Evolutionary conservation across 1,139 yeast genomes (phyloP).

Genomic region (Geotrichum australiense): DNA sequence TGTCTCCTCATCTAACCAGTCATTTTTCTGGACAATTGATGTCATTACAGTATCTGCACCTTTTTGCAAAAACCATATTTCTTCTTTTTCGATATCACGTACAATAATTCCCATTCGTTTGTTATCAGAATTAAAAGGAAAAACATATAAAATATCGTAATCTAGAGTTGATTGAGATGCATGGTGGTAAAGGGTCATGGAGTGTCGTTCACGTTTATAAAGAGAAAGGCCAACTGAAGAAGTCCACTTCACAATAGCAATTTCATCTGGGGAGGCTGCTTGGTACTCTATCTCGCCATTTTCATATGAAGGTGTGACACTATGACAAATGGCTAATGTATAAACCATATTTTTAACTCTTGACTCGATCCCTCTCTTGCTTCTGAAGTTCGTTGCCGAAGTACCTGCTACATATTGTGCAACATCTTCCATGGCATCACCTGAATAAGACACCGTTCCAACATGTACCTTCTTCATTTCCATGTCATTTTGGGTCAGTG

Average conservation of each 20-base stretch:
- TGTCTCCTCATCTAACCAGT: constrained; percentile 97
- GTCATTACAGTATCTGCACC: constrained; percentile 98
- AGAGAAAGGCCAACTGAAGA: constrained; percentile 77
- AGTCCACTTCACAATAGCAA: constrained; percentile 92
- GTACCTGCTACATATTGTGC: constrained; percentile 52
- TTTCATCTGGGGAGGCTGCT: constrained; percentile 98
- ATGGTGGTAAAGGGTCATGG: constrained; percentile 60
- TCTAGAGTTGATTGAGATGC: constrained; percentile 46
- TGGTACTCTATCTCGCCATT: constrained; percentile 66
- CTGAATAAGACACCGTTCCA: constrained; percentile 88
- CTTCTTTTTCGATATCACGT: constrained; percentile 54
- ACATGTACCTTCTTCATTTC: constrained; percentile 87
- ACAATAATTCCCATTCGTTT: constrained; percentile 94
- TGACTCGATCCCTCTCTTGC: constrained; percentile 60
- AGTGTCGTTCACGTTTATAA: constrained; percentile 71
- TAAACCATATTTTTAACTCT: constrained; percentile 74
- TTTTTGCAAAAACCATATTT: constrained; percentile 77
- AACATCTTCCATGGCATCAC: constrained; percentile 88
- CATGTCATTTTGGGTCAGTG: constrained; percentile 97
- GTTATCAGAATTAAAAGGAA: constrained; percentile 93
- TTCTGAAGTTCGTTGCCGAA: constrained; percentile 30
- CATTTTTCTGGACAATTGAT: constrained; percentile 74
- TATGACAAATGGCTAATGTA: constrained; percentile 88
- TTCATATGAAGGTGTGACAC: constrained; percentile 83
- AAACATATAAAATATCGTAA: constrained; percentile 69